A percentile compares a stretch with the other conserved stretches of the same genome.
phyloP scores from a whole-genome alignment of 164 flowering plant genomes.

The Stephania japonica region DNA sequence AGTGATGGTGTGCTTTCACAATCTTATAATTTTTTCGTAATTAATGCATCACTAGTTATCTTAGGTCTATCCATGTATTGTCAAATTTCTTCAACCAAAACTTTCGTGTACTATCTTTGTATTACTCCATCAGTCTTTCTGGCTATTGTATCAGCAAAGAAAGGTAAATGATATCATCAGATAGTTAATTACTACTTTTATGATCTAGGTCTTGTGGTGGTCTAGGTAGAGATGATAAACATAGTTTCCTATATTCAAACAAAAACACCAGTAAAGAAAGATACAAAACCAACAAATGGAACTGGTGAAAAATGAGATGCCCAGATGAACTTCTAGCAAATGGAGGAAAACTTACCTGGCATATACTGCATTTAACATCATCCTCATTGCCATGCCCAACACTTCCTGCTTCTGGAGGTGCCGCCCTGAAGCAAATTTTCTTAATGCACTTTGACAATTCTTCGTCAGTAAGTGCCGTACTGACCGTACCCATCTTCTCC shows the following conservation, averaged over 20 bases:
- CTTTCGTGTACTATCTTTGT: background rate
- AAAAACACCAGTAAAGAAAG: no score
- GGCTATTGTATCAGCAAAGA: no score
- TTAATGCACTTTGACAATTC: constrained; percentile 53
- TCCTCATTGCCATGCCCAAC: constrained; percentile 32
- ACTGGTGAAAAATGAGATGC: background rate
- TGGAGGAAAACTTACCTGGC: constrained; percentile 61
- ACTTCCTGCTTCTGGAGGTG: constrained; percentile 15
- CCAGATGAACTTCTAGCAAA: background rate
- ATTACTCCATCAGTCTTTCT: background rate
- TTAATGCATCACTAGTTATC: no score
- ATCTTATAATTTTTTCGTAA: no score
- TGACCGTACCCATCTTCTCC: constrained; percentile 92
- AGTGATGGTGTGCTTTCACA: no score
- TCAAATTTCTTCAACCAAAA: background rate
- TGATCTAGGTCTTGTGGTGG: no score
- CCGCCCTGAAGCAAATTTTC: constrained; percentile 37
- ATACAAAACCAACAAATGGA: no score
- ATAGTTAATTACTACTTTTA: no score
- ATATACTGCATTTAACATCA: constrained; percentile 86
- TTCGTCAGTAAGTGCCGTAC: constrained; percentile 85
- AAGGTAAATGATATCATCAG: no score
- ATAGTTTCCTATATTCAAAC: no score
- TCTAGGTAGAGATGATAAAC: no score
- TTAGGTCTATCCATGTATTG: no score